Evolutionary conservation across 164 flowering plant genomes (phyloP), one percentile per base, ranked within the genome.

Genomic region (Chloranthus sessilifolius): DNA sequence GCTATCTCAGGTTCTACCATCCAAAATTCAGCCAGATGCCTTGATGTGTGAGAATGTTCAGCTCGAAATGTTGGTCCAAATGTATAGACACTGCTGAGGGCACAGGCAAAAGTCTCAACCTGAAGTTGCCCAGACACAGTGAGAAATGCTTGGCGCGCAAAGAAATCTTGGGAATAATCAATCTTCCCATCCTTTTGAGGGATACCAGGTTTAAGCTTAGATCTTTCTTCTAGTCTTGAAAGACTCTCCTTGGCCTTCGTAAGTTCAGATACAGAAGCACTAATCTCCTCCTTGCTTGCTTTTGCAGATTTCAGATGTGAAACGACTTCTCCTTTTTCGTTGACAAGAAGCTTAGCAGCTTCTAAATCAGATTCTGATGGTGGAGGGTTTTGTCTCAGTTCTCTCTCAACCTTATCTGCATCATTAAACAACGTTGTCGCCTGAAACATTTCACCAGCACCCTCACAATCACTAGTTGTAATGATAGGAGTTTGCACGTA

Each of bases 381-480:
- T 40, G 88, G 77, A 49, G 98, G 98, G 49, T 73, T 91, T 55
- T 83, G 64, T 24, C 67, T 70, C 49, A 91, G 71, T 38, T 91
- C 96, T 69, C 80, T 82, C 70, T 83, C 95, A 52, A 74, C 21
- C 73, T 72, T 91, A 28, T 88, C 96, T 6, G 91, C 71, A 17
- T 83, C 90, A 40, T 58, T 88, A 2, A 85, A 62, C 66, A 91
- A 60, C 9, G 95, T 88, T 4, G 98, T 91, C 20, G 81, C 96
- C 79, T 91, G 98, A 75, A 91, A 91, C 96, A 85, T 88, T 66
- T 85, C 96, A 54, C 98, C 98, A 53, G 98, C 98, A 66, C 95
- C 96, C 74, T 91, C 96, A 69, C 98, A 85, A 69, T 85, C 98
- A 63, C 96, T 85, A 12, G 98, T 91, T 30, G 95, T 91, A 54